These are phyloP conservation scores for Coprinopsis sp. DNA, from an alignment of 768 basidiomycete genomes.

Conservation along the genomic window DNA sequence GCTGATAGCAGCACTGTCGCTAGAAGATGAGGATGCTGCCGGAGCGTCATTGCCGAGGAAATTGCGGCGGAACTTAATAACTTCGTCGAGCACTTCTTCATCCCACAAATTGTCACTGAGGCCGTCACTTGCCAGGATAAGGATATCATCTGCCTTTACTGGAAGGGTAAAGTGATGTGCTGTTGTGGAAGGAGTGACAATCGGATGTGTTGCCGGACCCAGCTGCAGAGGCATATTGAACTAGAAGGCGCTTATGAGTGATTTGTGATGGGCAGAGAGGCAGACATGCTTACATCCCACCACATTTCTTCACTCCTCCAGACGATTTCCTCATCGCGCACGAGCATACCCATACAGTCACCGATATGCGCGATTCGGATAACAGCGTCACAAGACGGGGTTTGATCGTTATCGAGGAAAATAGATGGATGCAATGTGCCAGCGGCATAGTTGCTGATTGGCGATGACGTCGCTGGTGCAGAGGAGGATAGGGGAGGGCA, in stretches of 20 bases:
- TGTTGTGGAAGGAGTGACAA: conserved; percentile 34
- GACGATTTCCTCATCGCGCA: conserved; percentile 71
- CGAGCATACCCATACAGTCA: conserved; percentile 84
- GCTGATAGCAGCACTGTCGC: conserved; percentile 1
- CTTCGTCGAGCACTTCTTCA: conserved; percentile 81
- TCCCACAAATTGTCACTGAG: conserved; percentile 88
- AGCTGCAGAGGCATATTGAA: conserved; percentile 47
- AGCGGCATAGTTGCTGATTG: conserved; percentile 19
- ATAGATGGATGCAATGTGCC: conserved; percentile 15
- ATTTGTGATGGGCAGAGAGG: not conserved
- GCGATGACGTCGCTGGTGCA: conserved; percentile 11
- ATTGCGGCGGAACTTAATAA: conserved; percentile 46
- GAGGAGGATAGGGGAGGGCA: not conserved
- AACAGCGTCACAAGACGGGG: conserved; percentile 43
- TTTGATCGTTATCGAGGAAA: conserved; percentile 3
- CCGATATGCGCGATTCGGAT: conserved; percentile 82
- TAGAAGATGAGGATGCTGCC: not conserved
- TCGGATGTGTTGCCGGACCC: conserved; percentile 28
- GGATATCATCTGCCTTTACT: conserved; percentile 65
- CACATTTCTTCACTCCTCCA: conserved; percentile 95
- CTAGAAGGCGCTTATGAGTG: conserved; percentile 12
- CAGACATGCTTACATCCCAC: conserved; percentile 55
- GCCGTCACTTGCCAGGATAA: conserved; percentile 80
- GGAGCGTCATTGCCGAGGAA: conserved; percentile 3
- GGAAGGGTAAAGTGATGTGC: conserved; percentile 69